Evolutionary conservation across 2,329 filamentous ascomycete species (phyloP), one percentile per base, ranked within the genome.

Genomic region (Biscogniauxia mediterranea): DNA sequence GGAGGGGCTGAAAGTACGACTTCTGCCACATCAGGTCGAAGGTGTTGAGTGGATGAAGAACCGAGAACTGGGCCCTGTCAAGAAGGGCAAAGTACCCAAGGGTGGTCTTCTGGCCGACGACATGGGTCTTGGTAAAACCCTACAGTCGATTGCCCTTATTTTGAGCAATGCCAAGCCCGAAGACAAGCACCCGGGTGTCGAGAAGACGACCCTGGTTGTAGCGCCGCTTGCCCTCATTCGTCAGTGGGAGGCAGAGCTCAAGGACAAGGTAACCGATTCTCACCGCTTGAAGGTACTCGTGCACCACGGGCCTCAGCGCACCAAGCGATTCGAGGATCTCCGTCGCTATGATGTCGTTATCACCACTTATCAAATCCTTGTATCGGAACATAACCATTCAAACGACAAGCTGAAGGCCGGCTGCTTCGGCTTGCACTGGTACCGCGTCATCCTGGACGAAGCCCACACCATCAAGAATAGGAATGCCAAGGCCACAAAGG

Each of bases 391-490:
- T 73, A 89, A 87, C 9, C 84, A 87, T 62, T 89, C 88, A 11
- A 87, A 85, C 50, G 85, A 85, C 54, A 81, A 79, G 2, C 81
- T 87, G 49, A 90, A 93, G 71, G 85, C 88, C 56, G 94, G 93
- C 11, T 94, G 93, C 70, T 97, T 97, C 72, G 93, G 92, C 11
- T 81, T 97, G 5, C 88, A 94, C 70, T 99, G 95, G 95, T 98
- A 95, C 79, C 90, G 95, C 56, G 86, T 97, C 63, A 94, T 99
- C 66, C 83, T 99, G 1, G 95, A 99, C 66, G 95, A 99, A 79
- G 95, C 95, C 1, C 95, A 99, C 75, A 96, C 91, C 1, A 97
- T 99, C 83, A 99, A 99, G 79, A 99, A 99, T 73, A 89, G 94
- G 65, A 97, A 96, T 68, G 93, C 95, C 21, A 99, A 99, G 77